phyloP scores from a whole-genome alignment of 2,329 filamentous ascomycete genomes.

The Ascochyta clinopodiicola region DNA sequence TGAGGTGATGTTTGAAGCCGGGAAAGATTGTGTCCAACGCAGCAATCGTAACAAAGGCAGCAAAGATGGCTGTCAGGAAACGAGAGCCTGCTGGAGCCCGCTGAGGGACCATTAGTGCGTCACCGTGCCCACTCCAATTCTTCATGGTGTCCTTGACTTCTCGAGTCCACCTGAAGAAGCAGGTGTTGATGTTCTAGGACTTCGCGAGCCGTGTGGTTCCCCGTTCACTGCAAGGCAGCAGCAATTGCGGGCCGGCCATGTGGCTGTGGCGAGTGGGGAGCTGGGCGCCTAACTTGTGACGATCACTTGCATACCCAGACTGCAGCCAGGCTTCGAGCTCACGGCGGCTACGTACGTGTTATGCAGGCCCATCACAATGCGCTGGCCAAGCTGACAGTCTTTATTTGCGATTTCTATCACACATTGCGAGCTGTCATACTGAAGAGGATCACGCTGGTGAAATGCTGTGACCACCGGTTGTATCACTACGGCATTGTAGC shows the following conservation, averaged over 20 bases:
- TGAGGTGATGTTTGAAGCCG: constrained; percentile 16
- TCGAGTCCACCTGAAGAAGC: not conserved
- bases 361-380: constrained; percentile 35
- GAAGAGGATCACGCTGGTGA: not conserved
- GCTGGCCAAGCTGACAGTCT: constrained; percentile 21
- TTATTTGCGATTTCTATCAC: not conserved
- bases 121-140: constrained; percentile 22
- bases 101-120: constrained; percentile 17
- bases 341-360: constrained; percentile 34
- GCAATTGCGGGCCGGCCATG: constrained; percentile 8
- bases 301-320: constrained; percentile 27
- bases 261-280: constrained; percentile 9
- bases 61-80: constrained; percentile 24
- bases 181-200: constrained; percentile 2
- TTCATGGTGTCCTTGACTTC: constrained; percentile 28
- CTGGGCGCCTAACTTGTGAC: constrained; percentile 15
- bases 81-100: constrained; percentile 11
- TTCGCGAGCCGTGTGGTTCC: not conserved
- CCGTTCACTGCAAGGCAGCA: constrained; percentile 10
- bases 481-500: constrained; percentile 1
- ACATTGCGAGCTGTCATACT: constrained; percentile 2
- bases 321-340: constrained; percentile 26
- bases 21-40: constrained; percentile 29
- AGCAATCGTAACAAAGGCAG: constrained; percentile 25
- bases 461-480: not conserved